These are phyloP conservation scores for Sungouiella thailandica DNA, from an alignment of 805 yeast species.

Conservation along the genomic window DNA sequence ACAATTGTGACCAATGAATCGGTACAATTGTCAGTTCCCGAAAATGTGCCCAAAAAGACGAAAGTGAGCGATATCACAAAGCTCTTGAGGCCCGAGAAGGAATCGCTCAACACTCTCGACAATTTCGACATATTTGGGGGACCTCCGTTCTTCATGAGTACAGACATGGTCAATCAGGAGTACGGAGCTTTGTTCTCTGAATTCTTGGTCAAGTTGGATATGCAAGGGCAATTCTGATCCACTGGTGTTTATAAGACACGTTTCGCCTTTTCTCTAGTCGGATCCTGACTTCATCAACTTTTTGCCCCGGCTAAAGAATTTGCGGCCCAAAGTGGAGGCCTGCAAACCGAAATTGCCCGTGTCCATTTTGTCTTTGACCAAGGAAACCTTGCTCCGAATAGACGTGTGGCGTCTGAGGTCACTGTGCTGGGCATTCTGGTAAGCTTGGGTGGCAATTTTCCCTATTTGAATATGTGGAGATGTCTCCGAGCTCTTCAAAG, in stretches of 20 bases:
- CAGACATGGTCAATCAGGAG: constrained; percentile 3
- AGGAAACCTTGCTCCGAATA: constrained; percentile 48
- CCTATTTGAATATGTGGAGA: constrained; percentile 41
- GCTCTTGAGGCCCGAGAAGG: neutral
- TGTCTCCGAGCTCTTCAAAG: constrained; percentile 30
- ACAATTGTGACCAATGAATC: neutral
- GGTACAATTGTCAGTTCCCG: neutral
- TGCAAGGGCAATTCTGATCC: neutral
- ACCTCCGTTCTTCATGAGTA: constrained; percentile 2
- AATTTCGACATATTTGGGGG: constrained; percentile 4
- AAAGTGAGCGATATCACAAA: neutral
- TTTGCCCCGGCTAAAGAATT: constrained; percentile 52
- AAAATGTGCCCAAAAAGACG: neutral
- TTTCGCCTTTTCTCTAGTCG: constrained; percentile 8
- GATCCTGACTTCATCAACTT: constrained; percentile 38
- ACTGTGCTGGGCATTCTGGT: constrained; percentile 56
- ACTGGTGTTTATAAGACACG: too few relatives aligned
- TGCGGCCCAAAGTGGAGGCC: constrained; percentile 53
- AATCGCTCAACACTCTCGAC: neutral
- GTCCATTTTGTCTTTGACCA: constrained; percentile 47
- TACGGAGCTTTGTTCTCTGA: constrained; percentile 1
- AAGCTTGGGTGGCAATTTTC: constrained; percentile 58
- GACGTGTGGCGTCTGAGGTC: constrained; percentile 41
- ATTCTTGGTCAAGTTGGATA: neutral
- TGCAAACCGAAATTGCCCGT: constrained; percentile 33